Conservation (phyloP, 768 basidiomycete species). For the Mrakia hoshinonis region DNA sequence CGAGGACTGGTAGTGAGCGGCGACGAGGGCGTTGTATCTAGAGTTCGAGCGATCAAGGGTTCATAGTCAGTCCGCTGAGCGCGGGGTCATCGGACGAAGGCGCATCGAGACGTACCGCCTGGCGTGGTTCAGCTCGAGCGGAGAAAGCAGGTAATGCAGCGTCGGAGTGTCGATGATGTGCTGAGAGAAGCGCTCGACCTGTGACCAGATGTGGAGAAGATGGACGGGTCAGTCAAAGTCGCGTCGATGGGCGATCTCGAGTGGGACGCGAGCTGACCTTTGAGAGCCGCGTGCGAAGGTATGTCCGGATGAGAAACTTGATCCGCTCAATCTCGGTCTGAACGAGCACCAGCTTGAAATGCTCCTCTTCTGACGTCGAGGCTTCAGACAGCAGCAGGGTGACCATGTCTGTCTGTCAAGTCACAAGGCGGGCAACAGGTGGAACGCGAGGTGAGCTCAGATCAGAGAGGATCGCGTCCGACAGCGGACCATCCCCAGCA, state of each 20-base stretch:
- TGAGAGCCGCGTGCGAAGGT: conserved; percentile 71
- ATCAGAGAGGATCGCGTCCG: no score
- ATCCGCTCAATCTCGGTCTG: conserved; percentile 91
- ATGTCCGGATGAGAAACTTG: conserved; percentile 83
- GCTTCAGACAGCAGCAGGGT: conserved; percentile 64
- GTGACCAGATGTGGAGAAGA: conserved; percentile 9
- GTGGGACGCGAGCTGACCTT: conserved; percentile 51
- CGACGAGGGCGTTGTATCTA: conserved; percentile 68
- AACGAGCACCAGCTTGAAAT: conserved; percentile 82
- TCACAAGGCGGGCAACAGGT: background rate
- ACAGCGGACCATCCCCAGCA: no score
- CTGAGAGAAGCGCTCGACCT: conserved; percentile 85
- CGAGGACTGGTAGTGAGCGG: conserved; percentile 66
- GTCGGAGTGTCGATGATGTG: conserved; percentile 63
- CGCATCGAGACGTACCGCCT: conserved; percentile 48
- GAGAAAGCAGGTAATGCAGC: conserved; percentile 68
- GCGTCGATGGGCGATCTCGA: conserved; percentile 12
- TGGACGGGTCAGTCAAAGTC: background rate
- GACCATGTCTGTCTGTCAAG: conserved; percentile 64
- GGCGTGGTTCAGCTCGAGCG: conserved; percentile 70
- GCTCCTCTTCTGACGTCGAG: conserved; percentile 80
- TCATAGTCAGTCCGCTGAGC: background rate
- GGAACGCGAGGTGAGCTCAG: background rate
- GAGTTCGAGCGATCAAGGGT: background rate
- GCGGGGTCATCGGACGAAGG: background rate